Base-by-base conservation (phyloP, 371 early-diverging fungal species). In the Apophysomyces trapeziformis region DNA sequence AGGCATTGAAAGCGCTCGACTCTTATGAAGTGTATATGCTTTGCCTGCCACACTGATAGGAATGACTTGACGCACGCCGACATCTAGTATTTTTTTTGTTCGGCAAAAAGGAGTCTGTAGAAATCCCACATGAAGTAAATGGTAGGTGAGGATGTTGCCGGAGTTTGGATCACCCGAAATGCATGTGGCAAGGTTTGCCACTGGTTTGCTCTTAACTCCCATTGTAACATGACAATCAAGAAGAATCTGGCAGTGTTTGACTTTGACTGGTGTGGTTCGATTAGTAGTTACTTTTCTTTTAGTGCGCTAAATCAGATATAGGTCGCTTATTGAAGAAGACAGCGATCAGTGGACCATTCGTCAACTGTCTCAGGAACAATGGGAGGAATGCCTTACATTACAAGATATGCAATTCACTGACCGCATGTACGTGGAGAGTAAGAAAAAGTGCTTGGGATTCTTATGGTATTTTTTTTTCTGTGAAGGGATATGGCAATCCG, bases 281-380 rank as follows among this genome's bases (percentile, higher is more conserved):
- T 39, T n/a, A 9, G 5, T 57, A 21, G 21, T 47, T 11, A 8
- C 41, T 54, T 18, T n/a, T 61, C 2, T 66, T 14, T 18, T 32
- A 18, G 9, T 7, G 21, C 32, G 5, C 21, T 7, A 50, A 7
- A 9, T 21, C 21, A n/a, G 21, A 38, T 35, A 39, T 57, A 88
- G 89, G 86, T 89, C 92, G 5, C 73, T 91, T 65, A 86, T 93
- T 38, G 92, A 93, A 54, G 79, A 87, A 35, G 91, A 93, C 68
- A 88, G 87, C 54, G 93, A 93, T 65, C 67, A 78, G 58, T 88
- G 82, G 81, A 83, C 88, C 6, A 70, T 89, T n/a, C 60, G 77
- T 26, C 37, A 67, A 9, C 77, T 91, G 8, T 77, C 84, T 11
- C 71, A 75, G 5, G 74, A 66, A 7, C 67, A 81, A 54, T 76